These are phyloP conservation scores for Aureobasidium sp. DNA, from an alignment of 2,329 filamentous ascomycete genomes.

Conservation along the genomic window DNA sequence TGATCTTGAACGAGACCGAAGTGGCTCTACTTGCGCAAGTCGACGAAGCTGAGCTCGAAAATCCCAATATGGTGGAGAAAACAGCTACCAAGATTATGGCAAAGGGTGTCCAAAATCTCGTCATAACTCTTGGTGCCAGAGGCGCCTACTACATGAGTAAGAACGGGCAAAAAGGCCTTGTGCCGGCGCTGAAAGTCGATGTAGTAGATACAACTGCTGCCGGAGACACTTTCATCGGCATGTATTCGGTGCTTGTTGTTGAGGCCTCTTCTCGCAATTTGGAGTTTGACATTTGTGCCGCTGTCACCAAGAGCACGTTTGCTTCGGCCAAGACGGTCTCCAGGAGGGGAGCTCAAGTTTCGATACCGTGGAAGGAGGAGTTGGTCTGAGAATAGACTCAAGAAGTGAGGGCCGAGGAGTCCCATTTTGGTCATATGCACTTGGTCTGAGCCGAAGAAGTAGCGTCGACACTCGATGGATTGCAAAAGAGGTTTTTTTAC, in stretches of 20 bases:
- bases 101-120: constrained; percentile 65
- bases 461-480: background rate
- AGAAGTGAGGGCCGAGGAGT: background rate
- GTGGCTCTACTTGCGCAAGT: constrained; percentile 61
- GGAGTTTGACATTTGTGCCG: background rate
- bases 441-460: background rate
- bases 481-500: background rate
- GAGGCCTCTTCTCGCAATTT: background rate
- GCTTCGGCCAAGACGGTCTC: constrained; percentile 1
- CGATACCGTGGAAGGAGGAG: constrained; percentile 3
- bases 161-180: constrained; percentile 8
- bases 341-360: background rate
- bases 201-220: constrained; percentile 92
- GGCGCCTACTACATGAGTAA: constrained; percentile 36
- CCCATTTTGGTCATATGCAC: background rate
- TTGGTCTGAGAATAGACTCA: background rate
- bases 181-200: constrained; percentile 58
- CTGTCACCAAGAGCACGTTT: constrained; percentile 1
- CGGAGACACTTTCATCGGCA: constrained; percentile 85
- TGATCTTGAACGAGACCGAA: constrained; percentile 75
- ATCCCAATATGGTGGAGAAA: constrained; percentile 34
- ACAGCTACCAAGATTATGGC: constrained; percentile 41
- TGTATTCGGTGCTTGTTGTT: background rate
- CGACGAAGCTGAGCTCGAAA: constrained; percentile 29
- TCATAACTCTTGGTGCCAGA: constrained; percentile 75